Evolutionary conservation across 106 monocot genomes (phyloP).

Genomic region (Dactylorhiza incarnata): DNA sequence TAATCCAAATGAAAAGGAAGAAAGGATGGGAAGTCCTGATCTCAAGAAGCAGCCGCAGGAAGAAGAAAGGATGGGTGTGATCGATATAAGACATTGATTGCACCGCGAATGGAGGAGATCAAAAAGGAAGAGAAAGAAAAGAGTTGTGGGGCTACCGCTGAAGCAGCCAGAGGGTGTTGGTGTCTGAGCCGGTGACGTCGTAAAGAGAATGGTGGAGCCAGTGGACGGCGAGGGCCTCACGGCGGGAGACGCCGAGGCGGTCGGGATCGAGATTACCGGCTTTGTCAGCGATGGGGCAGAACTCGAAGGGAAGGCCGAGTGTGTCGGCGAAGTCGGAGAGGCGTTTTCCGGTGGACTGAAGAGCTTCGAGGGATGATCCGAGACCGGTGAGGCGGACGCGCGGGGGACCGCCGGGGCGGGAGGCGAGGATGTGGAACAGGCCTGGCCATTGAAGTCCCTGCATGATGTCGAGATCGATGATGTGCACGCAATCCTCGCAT

Average conservation of each 20-base stretch:
- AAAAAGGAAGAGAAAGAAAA: constrained; percentile 5
- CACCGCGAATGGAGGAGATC: no score
- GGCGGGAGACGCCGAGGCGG: constrained; percentile 49
- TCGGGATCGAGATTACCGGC: constrained; percentile 80
- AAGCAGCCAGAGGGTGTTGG: constrained; percentile 86
- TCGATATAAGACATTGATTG: not conserved
- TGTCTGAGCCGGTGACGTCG: constrained; percentile 88
- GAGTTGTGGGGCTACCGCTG: constrained; percentile 40
- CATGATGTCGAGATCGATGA: constrained; percentile 95
- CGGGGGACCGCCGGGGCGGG: constrained; percentile 80
- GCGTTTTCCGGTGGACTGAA: constrained; percentile 86
- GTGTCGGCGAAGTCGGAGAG: constrained; percentile 87
- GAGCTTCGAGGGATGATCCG: constrained; percentile 69
- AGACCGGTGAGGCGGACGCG: constrained; percentile 69
- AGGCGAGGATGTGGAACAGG: constrained; percentile 81
- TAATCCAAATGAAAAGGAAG: constrained; percentile 1
- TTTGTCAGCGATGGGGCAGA: constrained; percentile 71
- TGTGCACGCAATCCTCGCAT: constrained; percentile 76
- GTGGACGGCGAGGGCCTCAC: constrained; percentile 88
- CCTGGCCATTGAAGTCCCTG: constrained; percentile 97
- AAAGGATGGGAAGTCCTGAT: not conserved
- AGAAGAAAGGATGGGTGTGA: not conserved
- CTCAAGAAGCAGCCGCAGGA: not conserved
- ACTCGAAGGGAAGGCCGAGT: constrained; percentile 82
- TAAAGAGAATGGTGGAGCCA: constrained; percentile 96